These are phyloP conservation scores for Fusarium azukiicola DNA, from an alignment of 2,329 filamentous ascomycete species.

Conservation along the genomic window DNA sequence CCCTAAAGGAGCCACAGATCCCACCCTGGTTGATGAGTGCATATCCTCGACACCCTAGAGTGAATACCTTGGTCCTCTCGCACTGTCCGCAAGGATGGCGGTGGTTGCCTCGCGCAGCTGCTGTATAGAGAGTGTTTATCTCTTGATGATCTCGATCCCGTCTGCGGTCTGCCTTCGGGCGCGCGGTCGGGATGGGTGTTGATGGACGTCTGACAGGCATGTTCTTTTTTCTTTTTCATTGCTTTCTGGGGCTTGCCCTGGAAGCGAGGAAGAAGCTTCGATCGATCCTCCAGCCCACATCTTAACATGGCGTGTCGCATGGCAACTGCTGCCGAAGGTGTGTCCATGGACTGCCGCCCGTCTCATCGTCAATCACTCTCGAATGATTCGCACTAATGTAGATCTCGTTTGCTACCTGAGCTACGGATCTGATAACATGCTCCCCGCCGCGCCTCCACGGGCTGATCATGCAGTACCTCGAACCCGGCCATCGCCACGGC, in stretches of 20 bases:
- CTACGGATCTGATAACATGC: background rate
- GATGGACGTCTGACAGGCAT: conserved; percentile 94
- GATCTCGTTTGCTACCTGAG: background rate
- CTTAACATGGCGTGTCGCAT: rapidly evolving
- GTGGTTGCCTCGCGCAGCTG: conserved; percentile 57
- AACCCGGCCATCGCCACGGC: background rate
- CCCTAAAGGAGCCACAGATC: conserved; percentile 95
- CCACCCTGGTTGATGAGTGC: conserved; percentile 74
- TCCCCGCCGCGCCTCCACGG: background rate
- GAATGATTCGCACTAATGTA: background rate
- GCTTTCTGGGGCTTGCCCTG: conserved; percentile 68
- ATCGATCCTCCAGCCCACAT: background rate
- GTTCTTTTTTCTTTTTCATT: conserved; percentile 77
- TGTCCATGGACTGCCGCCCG: too few relatives aligned
- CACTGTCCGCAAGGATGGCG: conserved; percentile 75
- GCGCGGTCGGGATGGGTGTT: conserved; percentile 88
- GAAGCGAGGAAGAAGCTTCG: conserved; percentile 72
- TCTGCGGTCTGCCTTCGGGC: conserved; percentile 88
- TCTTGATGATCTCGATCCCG: conserved; percentile 95
- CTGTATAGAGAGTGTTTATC: conserved; percentile 87
- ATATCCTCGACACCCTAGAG: conserved; percentile 86
- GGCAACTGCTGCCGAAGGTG: background rate
- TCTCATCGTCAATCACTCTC: too few relatives aligned
- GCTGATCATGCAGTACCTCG: background rate
- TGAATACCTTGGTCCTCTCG: conserved; percentile 56